Base-by-base conservation (phyloP, 768 basidiomycete genomes). In the Symmetrospora coprosmae region DNA sequence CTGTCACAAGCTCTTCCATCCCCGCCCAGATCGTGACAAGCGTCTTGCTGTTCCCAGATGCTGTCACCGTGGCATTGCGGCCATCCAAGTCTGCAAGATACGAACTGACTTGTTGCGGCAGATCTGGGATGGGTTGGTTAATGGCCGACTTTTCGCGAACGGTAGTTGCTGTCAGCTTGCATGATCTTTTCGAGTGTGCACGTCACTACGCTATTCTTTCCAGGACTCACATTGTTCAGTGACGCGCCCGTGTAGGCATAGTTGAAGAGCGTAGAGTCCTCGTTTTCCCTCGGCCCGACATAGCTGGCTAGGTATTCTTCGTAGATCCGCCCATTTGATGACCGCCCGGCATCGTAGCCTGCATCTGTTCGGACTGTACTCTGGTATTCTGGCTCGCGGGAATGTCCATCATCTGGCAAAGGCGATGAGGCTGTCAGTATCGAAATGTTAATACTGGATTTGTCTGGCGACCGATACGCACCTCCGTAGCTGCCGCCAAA, bases 401-500 rank as follows among this genome's bases (percentile, higher is more conserved):
- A 4, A 27, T 58, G 55, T 17, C 55, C 55, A 35, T 58, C 46
- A 31, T 58, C 55, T 58, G 37, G 2, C n/a, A n/a, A n/a, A n/a
- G 21, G 7, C 11, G 9, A 25, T 27, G 31, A 28, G 13, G 34
- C 31, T n/a, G 43, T 47, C n/a, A 47, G 40, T 43, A 28, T 53
- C n/a, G 51, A 46, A 23, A 46, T 25, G 43, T 46, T 9, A 46
- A 17, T 11, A 11, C 9, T 13, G 21, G 4, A 11, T 5, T 4
- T 31, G 13, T 19, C 4, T 34, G 28, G n/a, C n/a, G n/a, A n/a
- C n/a, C n/a, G n/a, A n/a, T n/a, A 46, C 39, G 27, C 23, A 58
- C 55, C 55, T 8, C 41, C 39, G 25, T 58, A 58, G 41, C 55
- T 58, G 2, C 55, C 55, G 28, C 55, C 55, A 27, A 58, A 58